These are phyloP conservation scores for Pelargonium citronellum DNA, from an alignment of 441 rosid species.

Conservation along the genomic window DNA sequence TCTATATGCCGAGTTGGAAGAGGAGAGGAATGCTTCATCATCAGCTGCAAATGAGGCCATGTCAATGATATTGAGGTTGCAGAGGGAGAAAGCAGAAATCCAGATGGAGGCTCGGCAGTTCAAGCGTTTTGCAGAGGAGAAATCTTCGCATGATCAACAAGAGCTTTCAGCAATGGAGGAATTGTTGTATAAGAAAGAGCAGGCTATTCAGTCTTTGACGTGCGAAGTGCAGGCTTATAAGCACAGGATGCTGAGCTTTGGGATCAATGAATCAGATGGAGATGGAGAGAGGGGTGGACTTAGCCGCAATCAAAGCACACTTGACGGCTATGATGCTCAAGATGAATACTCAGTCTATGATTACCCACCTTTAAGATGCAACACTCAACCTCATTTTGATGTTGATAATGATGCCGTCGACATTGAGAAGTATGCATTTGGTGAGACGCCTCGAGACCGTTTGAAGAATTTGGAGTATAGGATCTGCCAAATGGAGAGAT, in stretches of 20 bases:
- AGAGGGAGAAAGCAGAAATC: constrained; percentile 91
- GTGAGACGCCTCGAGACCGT: constrained; percentile 53
- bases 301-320: constrained; percentile 35
- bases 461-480: constrained; percentile 71
- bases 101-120: constrained; percentile 91
- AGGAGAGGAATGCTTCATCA: constrained; percentile 89
- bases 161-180: constrained; percentile 70
- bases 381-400: constrained; percentile 36
- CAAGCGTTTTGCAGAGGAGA: constrained; percentile 88
- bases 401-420: constrained; percentile 52
- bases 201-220: constrained; percentile 61
- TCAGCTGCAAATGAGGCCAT: constrained; percentile 93
- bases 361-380: constrained; percentile 76
- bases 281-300: constrained; percentile 33
- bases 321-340: constrained; percentile 38
- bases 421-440: constrained; percentile 62
- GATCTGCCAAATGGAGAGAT: constrained; percentile 74
- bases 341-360: constrained; percentile 47
- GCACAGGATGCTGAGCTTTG: constrained; percentile 92
- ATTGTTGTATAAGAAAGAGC: constrained; percentile 80
- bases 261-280: constrained; percentile 58
- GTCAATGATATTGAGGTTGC: constrained; percentile 95
- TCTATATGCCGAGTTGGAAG: constrained; percentile 64
- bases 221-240: constrained; percentile 83
- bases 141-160: constrained; percentile 83